Evolutionary conservation across 495 filamentous ascomycete species (phyloP), one percentile per base, ranked within the genome.

Genomic region (Hypoxylon fuscum): DNA sequence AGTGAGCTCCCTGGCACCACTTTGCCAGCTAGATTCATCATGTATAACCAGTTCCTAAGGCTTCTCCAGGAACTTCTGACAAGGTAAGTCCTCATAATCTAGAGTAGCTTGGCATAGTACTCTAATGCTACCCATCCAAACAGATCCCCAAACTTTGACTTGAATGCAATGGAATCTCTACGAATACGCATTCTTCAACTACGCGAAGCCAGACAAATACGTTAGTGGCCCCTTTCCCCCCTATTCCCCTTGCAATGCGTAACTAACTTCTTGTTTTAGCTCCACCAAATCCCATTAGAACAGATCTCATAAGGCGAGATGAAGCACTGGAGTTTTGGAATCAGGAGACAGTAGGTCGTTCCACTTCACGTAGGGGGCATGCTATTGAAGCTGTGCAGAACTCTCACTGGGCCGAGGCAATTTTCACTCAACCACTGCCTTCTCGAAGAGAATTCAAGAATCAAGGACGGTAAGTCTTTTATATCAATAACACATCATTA

Each of bases 341-440:
- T 5, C 67, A 56, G 37, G 67, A 72, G 51, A 68, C 67, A n/a
- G 69, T 72, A 62, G 12, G 63, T n/a, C 11, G 15, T 25, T 21
- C 23, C 5, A 1, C 1, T 37, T 34, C 41, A n/a, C 44, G 15
- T 21, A 11, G 4, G 18, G 15, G 20, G 7, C 17, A 10, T 45
- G 35, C n/a, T 47, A 58, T 50, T 64, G 20, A 65, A 25, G 15
- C 2, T 29, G 21, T 14, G 27, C 17, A 76, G 74, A 65, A 68
- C 43, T 59, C 68, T 20, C 79, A 81, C 56, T 85, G 83, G 83
- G 81, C 83, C 21, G 79, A 85, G 62, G 77, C 81, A 14, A 83
- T 85, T 22, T 85, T 85, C 53, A 81, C 82, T 4, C 73, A 81
- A 3, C 79, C 78, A 1, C 69, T 82, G 38, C 78, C 81, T 7